Conservation (phyloP, 495 filamentous ascomycete species). For the Trichoderma erinaceum region DNA sequence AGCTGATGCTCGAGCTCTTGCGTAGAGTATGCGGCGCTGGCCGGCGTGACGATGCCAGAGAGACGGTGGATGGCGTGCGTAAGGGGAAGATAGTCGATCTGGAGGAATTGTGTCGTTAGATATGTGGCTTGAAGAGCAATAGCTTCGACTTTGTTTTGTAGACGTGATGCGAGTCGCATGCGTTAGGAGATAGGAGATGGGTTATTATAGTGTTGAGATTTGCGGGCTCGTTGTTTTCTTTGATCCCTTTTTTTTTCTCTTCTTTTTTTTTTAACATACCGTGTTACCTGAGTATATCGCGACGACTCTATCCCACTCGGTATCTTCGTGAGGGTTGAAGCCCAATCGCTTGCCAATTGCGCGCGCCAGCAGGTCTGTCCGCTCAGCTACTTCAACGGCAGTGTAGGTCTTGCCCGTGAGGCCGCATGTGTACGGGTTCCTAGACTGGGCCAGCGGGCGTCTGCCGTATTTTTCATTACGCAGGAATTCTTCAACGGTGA, state of each 20-base stretch:
- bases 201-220: background rate
- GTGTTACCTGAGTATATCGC: slow-evolving; percentile 76
- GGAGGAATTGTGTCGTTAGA: slow-evolving; percentile 13
- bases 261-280: slow-evolving; percentile 38
- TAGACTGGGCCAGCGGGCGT: slow-evolving; percentile 54
- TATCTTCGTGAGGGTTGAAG: slow-evolving; percentile 67
- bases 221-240: background rate
- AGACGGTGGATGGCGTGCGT: slow-evolving; percentile 72
- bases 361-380: slow-evolving; percentile 64
- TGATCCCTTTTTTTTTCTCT: too few relatives aligned
- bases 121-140: background rate
- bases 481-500: slow-evolving; percentile 77
- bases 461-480: slow-evolving; percentile 67
- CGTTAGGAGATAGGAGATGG: background rate
- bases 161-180: background rate
- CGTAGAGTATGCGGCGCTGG: slow-evolving; percentile 76
- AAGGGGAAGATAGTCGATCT: slow-evolving; percentile 78
- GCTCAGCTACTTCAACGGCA: slow-evolving; percentile 55
- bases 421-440: slow-evolving; percentile 76
- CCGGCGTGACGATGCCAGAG: slow-evolving; percentile 68
- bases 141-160: background rate
- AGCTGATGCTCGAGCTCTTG: slow-evolving; percentile 75
- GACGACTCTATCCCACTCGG: slow-evolving; percentile 81
- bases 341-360: slow-evolving; percentile 65
- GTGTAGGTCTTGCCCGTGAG: slow-evolving; percentile 68